Evolutionary conservation across 1,139 yeast species (phyloP).

Genomic region (Nakaseomyces uthaithaninus): DNA sequence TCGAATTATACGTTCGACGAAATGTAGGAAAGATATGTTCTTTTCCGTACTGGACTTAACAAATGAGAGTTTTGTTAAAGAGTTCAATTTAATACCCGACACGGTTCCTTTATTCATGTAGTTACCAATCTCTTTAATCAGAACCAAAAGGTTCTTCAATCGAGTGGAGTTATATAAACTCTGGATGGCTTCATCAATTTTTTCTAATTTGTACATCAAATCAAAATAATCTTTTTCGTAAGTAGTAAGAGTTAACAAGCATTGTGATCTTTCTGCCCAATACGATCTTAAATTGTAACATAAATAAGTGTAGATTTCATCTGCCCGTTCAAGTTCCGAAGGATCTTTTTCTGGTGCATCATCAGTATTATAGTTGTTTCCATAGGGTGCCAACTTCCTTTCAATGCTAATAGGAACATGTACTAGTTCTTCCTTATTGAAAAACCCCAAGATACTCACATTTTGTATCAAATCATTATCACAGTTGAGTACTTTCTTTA

Average conservation of each 20-base stretch:
- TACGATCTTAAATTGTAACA: slow-evolving; percentile 71
- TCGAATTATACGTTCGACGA: slow-evolving; percentile 73
- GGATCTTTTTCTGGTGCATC: slow-evolving; percentile 49
- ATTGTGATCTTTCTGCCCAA: slow-evolving; percentile 83
- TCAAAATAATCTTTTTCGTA: slow-evolving; percentile 71
- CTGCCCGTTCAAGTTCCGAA: slow-evolving; percentile 65
- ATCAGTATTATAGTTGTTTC: slow-evolving; percentile 41
- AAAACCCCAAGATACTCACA: slow-evolving; percentile 70
- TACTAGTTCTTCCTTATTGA: slow-evolving; percentile 61
- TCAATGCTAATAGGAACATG: slow-evolving; percentile 62
- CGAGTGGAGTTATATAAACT: slow-evolving; percentile 56
- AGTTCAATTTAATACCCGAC: slow-evolving; percentile 72
- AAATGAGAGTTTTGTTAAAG: slow-evolving; percentile 73
- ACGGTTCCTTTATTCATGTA: slow-evolving; percentile 93
- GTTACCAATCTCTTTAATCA: slow-evolving; percentile 81
- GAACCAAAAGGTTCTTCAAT: slow-evolving; percentile 58
- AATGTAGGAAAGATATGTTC: slow-evolving; percentile 75
- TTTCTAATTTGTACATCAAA: slow-evolving; percentile 50
- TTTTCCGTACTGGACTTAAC: slow-evolving; percentile 74
- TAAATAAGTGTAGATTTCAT: slow-evolving; percentile 66
- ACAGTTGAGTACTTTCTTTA: slow-evolving; percentile 60
- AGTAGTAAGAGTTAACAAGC: slow-evolving; percentile 57
- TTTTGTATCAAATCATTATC: slow-evolving; percentile 61
- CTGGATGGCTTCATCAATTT: slow-evolving; percentile 60
- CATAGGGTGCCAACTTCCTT: slow-evolving; percentile 66